phyloP scores from a whole-genome alignment of 306 rosid species.

The Lablab purpureus region DNA sequence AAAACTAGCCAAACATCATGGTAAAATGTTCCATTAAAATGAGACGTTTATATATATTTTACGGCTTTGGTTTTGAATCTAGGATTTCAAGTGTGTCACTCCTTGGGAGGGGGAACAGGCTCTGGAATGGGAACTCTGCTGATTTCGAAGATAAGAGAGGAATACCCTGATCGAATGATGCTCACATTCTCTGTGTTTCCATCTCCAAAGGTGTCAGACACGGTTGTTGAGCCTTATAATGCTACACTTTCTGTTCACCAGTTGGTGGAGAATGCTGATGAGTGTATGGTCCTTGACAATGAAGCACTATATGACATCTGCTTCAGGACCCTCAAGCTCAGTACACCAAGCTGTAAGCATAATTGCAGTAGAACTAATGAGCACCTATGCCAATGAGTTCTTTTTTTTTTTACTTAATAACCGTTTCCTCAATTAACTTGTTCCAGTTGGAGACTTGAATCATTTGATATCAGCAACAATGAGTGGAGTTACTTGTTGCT shows the following conservation, averaged over 20 bases:
- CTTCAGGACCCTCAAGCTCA: constrained; percentile 57
- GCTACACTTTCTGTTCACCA: constrained; percentile 88
- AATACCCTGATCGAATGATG: constrained; percentile 79
- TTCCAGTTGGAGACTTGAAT: constrained; percentile 82
- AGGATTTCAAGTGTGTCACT: constrained; percentile 87
- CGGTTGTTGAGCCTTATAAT: constrained; percentile 85
- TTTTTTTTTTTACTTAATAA: background rate
- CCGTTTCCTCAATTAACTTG: background rate
- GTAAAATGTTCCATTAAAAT: background rate
- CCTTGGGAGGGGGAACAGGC: constrained; percentile 90
- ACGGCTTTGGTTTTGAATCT: constrained; percentile 8
- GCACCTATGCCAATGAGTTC: background rate
- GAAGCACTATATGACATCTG: constrained; percentile 32
- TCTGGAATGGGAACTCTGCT: constrained; percentile 92
- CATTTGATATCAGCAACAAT: constrained; percentile 83
- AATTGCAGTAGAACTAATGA: background rate
- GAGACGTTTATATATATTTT: background rate
- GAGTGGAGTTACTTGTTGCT: constrained; percentile 91
- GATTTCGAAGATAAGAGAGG: constrained; percentile 83
- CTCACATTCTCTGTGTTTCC: constrained; percentile 80
- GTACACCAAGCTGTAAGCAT: constrained; percentile 68
- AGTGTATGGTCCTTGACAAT: constrained; percentile 61
- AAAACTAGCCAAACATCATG: background rate
- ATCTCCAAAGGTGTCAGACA: constrained; percentile 60
- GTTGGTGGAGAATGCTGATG: constrained; percentile 77